Base-by-base conservation (phyloP, 2,329 filamentous ascomycete species). In the Fusarium anguioides region DNA sequence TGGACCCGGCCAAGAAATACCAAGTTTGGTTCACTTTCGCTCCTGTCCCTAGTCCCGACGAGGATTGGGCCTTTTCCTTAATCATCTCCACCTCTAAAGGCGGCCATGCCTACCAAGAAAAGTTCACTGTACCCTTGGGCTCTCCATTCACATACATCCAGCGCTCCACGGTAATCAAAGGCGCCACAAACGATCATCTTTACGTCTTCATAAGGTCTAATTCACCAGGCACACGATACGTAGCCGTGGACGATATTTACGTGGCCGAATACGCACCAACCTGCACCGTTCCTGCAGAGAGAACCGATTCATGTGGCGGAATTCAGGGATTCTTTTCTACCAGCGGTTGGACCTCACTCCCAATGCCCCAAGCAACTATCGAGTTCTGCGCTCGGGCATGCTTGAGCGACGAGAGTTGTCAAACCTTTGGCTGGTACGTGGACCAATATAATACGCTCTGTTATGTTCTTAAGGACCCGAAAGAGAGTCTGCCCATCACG, bases 191-290 rank as follows among this genome's bases (percentile, higher is more conserved):
- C 6, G 29, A 37, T 17, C 26, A 29, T 18, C 21, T 49, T 12
- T 18, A 26, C 23, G 23, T 14, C 17, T 49, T 49, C 3, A 8
- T 26, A 5, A 60, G 52, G 27, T 11, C 27, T 12, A 29, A 12
- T 29, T 29, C 11, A 14, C 27, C 36, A 11, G 33, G 5, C 4
- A 12, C 31, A 18, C 42, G 56, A 4, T 21, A 21, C n/a, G 42
- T 49, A n/a, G 52, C 42, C 20, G 15, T 60, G 17, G 53, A 44
- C 18, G 37, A 60, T 12, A 42, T 60, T 12, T 59, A 59, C 17
- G 42, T 50, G n/a, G 24, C 36, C 24, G 42, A 60, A 31, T 58
- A 44, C n/a, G 12, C 8, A 36, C 36, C 53, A 10, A 31, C 53
- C n/a, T 59, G 36, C 21, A 20, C 20, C 12, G 17, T 37, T n/a